Evolutionary conservation across 306 rosid species (phyloP).

Genomic region (Medicago ruthenica): DNA sequence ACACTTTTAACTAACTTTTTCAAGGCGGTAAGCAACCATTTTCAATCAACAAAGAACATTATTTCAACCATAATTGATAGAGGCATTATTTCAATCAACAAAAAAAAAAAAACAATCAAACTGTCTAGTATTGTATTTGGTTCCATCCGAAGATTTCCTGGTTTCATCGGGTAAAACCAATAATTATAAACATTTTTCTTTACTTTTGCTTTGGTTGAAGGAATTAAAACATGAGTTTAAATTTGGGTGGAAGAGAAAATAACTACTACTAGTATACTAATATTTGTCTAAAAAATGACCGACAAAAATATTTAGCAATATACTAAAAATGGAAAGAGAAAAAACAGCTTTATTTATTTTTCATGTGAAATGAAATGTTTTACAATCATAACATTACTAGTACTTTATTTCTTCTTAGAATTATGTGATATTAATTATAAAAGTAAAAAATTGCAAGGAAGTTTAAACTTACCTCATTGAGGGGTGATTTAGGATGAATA

Average conservation of each 20-base stretch:
- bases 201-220: background rate
- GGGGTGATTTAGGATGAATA: slow-evolving; percentile 50
- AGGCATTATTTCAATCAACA: background rate
- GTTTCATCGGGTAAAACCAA: background rate
- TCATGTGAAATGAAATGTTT: background rate
- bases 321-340: slow-evolving; percentile 2
- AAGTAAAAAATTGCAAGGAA: background rate
- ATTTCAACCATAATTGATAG: background rate
- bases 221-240: no score
- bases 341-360: background rate
- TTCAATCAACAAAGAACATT: slow-evolving; percentile 29
- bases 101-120: background rate
- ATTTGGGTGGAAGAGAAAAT: no score
- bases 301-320: slow-evolving; percentile 9
- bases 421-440: background rate
- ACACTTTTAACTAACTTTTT: slow-evolving; percentile 33
- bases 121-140: background rate
- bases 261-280: background rate
- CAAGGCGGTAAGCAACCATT: slow-evolving; percentile 4
- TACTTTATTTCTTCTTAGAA: background rate
- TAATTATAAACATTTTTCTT: no score
- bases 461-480: slow-evolving; percentile 60
- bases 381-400: background rate
- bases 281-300: background rate
- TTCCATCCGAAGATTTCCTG: no score